Evolutionary conservation across 305 asterid genomes (phyloP).

Genomic region (Andrographis paniculata): DNA sequence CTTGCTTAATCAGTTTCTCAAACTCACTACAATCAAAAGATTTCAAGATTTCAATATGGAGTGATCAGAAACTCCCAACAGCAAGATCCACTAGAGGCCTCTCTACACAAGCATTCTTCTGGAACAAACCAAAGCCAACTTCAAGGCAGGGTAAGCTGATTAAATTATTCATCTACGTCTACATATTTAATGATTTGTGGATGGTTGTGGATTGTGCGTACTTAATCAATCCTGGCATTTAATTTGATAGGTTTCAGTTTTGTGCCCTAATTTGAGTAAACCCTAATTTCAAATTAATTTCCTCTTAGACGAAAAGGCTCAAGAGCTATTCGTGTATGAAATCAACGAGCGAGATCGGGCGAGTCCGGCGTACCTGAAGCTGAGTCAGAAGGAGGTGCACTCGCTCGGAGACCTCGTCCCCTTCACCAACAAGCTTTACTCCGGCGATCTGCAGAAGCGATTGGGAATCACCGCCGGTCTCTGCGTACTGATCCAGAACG

Average conservation of each 20-base stretch:
- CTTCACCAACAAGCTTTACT: conserved; percentile 62
- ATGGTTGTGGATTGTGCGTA: no score
- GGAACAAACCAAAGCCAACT: conserved; percentile 22
- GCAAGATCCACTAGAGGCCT: conserved; percentile 15
- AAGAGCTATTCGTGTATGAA: conserved; percentile 50
- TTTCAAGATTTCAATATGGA: conserved; percentile 22
- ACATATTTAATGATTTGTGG: no score
- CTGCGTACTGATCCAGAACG: conserved; percentile 41
- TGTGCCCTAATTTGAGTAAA: background rate
- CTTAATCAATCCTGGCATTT: no score
- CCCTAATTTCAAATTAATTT: background rate
- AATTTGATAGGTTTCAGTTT: background rate
- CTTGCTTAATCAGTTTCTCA: conserved; percentile 19
- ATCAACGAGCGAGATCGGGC: conserved; percentile 19
- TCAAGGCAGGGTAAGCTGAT: conserved; percentile 24
- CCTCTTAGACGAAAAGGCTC: conserved; percentile 33
- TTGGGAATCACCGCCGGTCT: conserved; percentile 53
- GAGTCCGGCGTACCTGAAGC: conserved; percentile 48
- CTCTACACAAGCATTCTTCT: conserved; percentile 37
- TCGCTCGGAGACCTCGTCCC: conserved; percentile 61
- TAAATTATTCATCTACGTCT: no score
- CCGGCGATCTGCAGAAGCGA: conserved; percentile 46
- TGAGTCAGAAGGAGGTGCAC: conserved; percentile 40
- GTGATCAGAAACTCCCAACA: conserved; percentile 8
- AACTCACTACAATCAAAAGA: conserved; percentile 16